phyloP scores from a whole-genome alignment of 2,329 filamentous ascomycete species.

The Neofusicoccum kwambonambiense region DNA sequence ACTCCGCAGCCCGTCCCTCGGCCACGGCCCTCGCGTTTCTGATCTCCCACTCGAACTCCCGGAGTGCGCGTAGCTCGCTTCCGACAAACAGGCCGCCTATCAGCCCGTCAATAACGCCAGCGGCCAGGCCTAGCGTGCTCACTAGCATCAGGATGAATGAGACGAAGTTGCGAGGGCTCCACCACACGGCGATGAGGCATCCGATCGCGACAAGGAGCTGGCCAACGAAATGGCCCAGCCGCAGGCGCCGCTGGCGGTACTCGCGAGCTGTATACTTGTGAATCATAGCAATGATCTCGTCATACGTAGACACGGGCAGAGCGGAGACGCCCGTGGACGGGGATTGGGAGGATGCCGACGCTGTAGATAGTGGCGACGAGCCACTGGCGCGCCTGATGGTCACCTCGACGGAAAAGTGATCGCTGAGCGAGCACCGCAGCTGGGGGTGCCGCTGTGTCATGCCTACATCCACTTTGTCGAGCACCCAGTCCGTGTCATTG shows the following conservation, averaged over 20 bases:
- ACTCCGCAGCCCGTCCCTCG: not conserved
- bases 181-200: conserved; percentile 83
- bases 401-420: conserved; percentile 89
- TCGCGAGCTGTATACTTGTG: conserved; percentile 69
- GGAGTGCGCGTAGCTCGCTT: conserved; percentile 75
- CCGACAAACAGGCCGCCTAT: conserved; percentile 86
- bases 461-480: conserved; percentile 69
- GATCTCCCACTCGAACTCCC: conserved; percentile 94
- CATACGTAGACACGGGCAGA: conserved; percentile 57
- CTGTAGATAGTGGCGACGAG: conserved; percentile 11
- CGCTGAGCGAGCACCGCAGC: conserved; percentile 81
- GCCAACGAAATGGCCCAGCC: conserved; percentile 70
- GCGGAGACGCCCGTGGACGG: not conserved
- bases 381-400: conserved; percentile 53
- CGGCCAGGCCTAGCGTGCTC: conserved; percentile 72
- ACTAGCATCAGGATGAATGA: conserved; percentile 78
- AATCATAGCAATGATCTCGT: conserved; percentile 72
- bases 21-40: conserved; percentile 57
- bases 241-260: conserved; percentile 66
- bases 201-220: conserved; percentile 67
- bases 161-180: conserved; percentile 72
- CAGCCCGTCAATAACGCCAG: conserved; percentile 78
- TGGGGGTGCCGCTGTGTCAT: conserved; percentile 80
- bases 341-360: not conserved
- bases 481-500: conserved; percentile 59